Evolutionary conservation across 2,329 filamentous ascomycete species (phyloP).

Genomic region (Graphilbum ipis-grandicollis): DNA sequence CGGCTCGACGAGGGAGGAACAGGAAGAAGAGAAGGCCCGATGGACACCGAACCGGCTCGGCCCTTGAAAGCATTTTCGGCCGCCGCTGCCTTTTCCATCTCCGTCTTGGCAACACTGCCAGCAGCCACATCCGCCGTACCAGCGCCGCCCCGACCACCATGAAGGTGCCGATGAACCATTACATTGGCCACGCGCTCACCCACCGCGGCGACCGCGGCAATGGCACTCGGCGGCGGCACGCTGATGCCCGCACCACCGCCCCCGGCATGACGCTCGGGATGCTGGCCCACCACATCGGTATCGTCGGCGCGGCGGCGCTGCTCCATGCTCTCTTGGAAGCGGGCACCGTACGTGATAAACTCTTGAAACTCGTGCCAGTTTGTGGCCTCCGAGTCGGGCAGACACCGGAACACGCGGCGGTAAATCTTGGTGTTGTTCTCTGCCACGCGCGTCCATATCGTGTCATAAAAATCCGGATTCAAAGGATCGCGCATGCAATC

Average conservation of each 20-base stretch:
- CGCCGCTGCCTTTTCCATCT: conserved; percentile 14
- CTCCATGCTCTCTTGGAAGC: conserved; percentile 54
- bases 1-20: conserved; percentile 1
- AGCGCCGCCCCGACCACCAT: background rate
- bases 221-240: conserved; percentile 21
- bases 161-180: conserved; percentile 1
- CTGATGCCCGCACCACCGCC: conserved; percentile 21
- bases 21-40: too few relatives aligned
- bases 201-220: conserved; percentile 16
- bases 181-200: conserved; percentile 17
- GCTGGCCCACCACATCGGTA: conserved; percentile 15
- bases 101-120: conserved; percentile 22
- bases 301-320: conserved; percentile 33
- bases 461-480: conserved; percentile 63
- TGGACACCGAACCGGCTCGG: conserved; percentile 2
- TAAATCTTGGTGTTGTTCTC: conserved; percentile 93
- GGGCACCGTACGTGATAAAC: conserved; percentile 57
- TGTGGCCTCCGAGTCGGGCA: conserved; percentile 87
- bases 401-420: conserved; percentile 84
- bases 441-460: conserved; percentile 74
- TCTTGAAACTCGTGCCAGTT: conserved; percentile 90
- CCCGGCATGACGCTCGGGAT: conserved; percentile 6
- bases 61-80: conserved; percentile 13
- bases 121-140: background rate
- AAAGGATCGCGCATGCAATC: conserved; percentile 93